These are phyloP conservation scores for Diaporthe australafricana DNA, from an alignment of 2,329 filamentous ascomycete species.

Conservation along the genomic window DNA sequence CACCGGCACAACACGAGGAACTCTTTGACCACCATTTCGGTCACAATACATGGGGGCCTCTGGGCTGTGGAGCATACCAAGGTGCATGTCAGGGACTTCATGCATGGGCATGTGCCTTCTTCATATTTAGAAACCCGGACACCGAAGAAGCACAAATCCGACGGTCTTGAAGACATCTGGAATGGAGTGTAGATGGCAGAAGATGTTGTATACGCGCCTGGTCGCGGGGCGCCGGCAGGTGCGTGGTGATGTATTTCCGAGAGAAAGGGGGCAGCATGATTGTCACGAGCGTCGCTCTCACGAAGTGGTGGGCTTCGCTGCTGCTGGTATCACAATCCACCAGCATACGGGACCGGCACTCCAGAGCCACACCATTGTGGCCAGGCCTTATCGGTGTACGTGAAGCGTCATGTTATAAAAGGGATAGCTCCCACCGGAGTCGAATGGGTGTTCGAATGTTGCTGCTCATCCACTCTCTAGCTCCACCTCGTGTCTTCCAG, in stretches of 20 bases:
- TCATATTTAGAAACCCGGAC: neutral
- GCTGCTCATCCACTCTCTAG: neutral
- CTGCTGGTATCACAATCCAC: neutral
- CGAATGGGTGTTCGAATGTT: neutral
- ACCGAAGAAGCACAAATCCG: neutral
- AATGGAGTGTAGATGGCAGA: neutral
- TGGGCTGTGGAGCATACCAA: neutral
- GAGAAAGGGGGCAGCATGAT: neutral
- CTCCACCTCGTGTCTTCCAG: conserved; percentile 33
- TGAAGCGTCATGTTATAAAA: neutral
- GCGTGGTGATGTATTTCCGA: neutral
- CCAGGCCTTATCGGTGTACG: neutral
- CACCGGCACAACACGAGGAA: conserved; percentile 5
- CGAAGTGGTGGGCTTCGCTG: neutral
- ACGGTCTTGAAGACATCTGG: neutral
- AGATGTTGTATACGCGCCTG: conserved; percentile 16
- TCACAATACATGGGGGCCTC: too few species aligned
- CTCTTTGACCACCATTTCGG: conserved; percentile 2
- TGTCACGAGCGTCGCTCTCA: neutral
- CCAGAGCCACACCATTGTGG: neutral
- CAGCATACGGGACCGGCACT: neutral
- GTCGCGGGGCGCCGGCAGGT: neutral
- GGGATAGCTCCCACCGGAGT: neutral
- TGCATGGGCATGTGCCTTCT: conserved; percentile 8
- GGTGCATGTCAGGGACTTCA: conserved; percentile 2